phyloP scores from a whole-genome alignment of 108 stramenopile genomes.

The Cylindrotheca closterium region DNA sequence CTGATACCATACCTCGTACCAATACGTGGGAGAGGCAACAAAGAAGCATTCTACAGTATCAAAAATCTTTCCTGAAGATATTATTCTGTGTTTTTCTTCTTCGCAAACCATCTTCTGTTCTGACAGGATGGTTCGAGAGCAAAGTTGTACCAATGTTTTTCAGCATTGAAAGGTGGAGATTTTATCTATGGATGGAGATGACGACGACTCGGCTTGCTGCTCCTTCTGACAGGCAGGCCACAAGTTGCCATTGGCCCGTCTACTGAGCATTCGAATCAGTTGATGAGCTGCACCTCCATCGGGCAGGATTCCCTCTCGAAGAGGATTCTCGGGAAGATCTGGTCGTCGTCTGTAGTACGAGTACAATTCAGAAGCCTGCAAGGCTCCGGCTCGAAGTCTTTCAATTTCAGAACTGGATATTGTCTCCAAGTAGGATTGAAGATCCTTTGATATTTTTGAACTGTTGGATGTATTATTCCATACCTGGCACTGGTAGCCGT shows the following conservation, averaged over 20 bases:
- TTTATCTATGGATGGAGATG: not conserved
- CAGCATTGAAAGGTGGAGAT: not conserved
- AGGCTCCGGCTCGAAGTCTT: slow-evolving; percentile 20
- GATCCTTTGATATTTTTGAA: not conserved
- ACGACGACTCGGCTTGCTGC: slow-evolving; percentile 1
- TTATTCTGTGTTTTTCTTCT: too few relatives aligned
- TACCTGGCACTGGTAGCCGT: slow-evolving; percentile 11
- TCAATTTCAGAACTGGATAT: slow-evolving; percentile 20
- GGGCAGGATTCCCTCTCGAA: slow-evolving; percentile 29
- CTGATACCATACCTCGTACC: too few relatives aligned
- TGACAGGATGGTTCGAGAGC: too few relatives aligned
- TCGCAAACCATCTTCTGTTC: too few relatives aligned
- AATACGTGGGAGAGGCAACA: too few relatives aligned
- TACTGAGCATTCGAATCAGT: slow-evolving; percentile 25
- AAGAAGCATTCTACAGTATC: too few relatives aligned
- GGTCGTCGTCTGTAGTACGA: slow-evolving; percentile 27
- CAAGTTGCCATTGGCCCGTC: slow-evolving; percentile 21
- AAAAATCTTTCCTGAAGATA: too few relatives aligned
- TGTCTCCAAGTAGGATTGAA: slow-evolving; percentile 17
- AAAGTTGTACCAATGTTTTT: too few relatives aligned
- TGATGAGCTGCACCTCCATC: slow-evolving; percentile 36
- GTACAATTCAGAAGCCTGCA: slow-evolving; percentile 22
- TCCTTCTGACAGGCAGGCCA: slow-evolving; percentile 29
- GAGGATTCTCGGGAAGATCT: slow-evolving; percentile 29
- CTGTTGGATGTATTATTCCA: not conserved